These are phyloP conservation scores for Colletotrichum tropicale DNA, from an alignment of 2,329 filamentous ascomycete species.

Conservation along the genomic window DNA sequence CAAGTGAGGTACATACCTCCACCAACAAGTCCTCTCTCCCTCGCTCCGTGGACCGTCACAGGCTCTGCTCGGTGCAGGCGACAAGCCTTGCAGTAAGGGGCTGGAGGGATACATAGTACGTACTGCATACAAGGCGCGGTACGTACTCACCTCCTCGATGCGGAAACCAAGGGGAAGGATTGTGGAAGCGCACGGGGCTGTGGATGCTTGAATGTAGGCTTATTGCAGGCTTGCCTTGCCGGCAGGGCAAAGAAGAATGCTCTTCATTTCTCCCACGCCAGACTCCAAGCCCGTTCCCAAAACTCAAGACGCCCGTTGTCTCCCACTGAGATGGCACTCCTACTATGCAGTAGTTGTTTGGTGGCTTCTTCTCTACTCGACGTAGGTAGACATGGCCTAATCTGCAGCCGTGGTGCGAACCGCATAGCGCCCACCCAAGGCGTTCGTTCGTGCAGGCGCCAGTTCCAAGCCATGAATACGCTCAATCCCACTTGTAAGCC, in stretches of 20 bases:
- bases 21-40: not conserved
- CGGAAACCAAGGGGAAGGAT: constrained; percentile 7
- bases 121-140: not conserved
- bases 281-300: not conserved
- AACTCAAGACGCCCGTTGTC: not conserved
- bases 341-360: not conserved
- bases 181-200: not conserved
- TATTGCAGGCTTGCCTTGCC: not conserved
- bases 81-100: not conserved
- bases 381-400: not conserved
- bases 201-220: not conserved
- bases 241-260: not conserved
- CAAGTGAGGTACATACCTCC: not conserved
- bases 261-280: not conserved
- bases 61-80: not conserved
- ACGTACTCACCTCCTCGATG: not conserved
- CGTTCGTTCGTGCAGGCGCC: not conserved
- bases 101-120: not conserved
- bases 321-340: not conserved
- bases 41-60: not conserved
- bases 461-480: not conserved
- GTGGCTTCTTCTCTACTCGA: not conserved
- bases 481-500: not conserved
- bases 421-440: not conserved
- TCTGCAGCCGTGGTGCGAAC: not conserved